Base-by-base conservation (phyloP, 2,329 filamentous ascomycete genomes). In the Stagonosporopsis rhizophila region DNA sequence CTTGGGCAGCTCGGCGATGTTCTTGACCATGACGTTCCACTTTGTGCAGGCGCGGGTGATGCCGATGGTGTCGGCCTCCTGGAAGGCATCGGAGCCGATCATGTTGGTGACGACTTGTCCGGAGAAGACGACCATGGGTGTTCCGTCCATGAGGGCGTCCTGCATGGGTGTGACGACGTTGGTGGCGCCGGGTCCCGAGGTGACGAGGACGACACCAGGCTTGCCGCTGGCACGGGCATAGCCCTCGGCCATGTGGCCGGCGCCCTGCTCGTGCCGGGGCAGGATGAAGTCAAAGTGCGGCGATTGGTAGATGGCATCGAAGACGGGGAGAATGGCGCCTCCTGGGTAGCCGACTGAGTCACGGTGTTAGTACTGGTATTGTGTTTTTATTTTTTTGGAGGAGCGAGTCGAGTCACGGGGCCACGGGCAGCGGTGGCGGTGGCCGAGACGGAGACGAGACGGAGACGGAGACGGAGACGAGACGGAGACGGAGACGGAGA, bases 11-110 rank as follows among this genome's bases (percentile, higher is more conserved):
- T 99, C 95, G 46, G 91, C 92, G 52, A 96, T 88, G 76, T 89
- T 94, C 84, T 96, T 97, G 44, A 97, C 92, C 92, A 98, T 96
- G 58, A 96, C 92, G 70, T 98, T 98, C 95, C 95, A 99, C 82
- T 98, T 98, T 67, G 93, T 97, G 83, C 93, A 97, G 19, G 93
- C 88, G 71, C 94, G 86, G 30, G 92, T 96, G 76, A 99, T 98
- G 66, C 94, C 94, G 57, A 97, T 83, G 32, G 96, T 88, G 73
- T 99, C 95, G 56, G 92, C 93, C 79, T 98, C 95, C 77, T 99
- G 95, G 84, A 98, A 98, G 53, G 92, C 92, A 76, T 98, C 94
- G 61, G 90, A 96, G 60, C 95, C 95, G 77, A 98, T 97, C 51
- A 92, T 90, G 42, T 85, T 87, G 32, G 94, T 98, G 7, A 87